Evolutionary conservation across 1,284 basidiomycete species (phyloP), one percentile per base, ranked within the genome.

Genomic region (Cryptococcus hybrid): DNA sequence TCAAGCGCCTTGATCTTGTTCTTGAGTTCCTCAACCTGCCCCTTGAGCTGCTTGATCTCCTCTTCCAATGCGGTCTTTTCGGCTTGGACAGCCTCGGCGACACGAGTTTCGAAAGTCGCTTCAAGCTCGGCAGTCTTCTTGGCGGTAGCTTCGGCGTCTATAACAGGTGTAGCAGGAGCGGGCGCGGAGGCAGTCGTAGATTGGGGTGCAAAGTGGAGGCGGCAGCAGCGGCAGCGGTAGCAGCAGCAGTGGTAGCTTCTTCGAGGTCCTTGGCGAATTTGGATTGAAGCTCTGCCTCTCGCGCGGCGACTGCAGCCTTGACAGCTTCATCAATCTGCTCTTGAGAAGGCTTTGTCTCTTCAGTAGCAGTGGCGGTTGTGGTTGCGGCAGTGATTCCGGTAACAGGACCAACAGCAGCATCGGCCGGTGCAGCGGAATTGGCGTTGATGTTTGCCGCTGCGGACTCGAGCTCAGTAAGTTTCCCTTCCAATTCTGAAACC

Each of bases 1-100:
- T 73, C 69, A 12, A 74, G 58, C 2, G 55, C 55, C 60, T 73
- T 75, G 55, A 76, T 58, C 61, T 75, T 69, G 30, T 48, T 48
- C 47, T 69, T 58, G 30, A 73, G 57, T 46, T 71, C 71, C 39
- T 63, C 66, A 1, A 63, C 63, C 55, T 69, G 55, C 1, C 52
- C 61, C 56, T 66, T 63, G 38, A 76, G 60, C 44, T 66, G 60
- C 2, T 59, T 53, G 46, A 58, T 52, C 45, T 66, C 65, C 11
- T 46, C 54, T 47, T 64, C 60, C 30, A 61, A 30, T 8, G 61
- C 55, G 3, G 55, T 51, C 30, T 54, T 47, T 11, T 50, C 48
- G 3, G 56, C 48, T 15, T 60, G 53, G 30, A 65, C 47, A 30
- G 66, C 63, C 24, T 67, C 64, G 18, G 55, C 37, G 0, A 71